Conservation (phyloP, 2,329 filamentous ascomycete genomes). For the Stagonosporopsis rhizophila region DNA sequence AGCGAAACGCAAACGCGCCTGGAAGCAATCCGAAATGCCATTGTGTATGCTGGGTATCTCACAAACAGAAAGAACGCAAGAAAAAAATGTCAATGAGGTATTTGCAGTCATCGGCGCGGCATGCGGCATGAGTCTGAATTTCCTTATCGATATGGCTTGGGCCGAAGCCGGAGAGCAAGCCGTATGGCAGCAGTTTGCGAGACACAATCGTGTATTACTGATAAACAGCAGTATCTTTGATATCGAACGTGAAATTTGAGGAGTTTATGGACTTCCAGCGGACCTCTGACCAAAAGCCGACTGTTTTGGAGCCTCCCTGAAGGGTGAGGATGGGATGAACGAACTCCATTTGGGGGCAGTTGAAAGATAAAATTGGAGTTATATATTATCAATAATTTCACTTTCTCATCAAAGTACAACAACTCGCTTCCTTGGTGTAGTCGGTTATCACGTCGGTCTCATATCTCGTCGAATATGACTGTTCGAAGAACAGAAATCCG, state of each 20-base stretch:
- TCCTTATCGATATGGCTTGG: conserved; percentile 17
- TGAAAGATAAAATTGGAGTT: too few species aligned
- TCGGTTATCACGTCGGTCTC: conserved; percentile 43
- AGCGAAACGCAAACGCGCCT: conserved; percentile 34
- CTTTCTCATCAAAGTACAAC: neutral
- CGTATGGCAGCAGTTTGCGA: neutral
- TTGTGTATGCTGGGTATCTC: conserved; percentile 21
- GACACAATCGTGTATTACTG: neutral
- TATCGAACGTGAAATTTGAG: too few species aligned
- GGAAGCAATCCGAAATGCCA: conserved; percentile 44
- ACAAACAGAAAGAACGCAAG: conserved; percentile 15
- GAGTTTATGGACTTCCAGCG: too few species aligned
- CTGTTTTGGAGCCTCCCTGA: too few species aligned
- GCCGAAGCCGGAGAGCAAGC: conserved; percentile 31
- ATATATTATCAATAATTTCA: too few species aligned
- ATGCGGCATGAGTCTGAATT: conserved; percentile 29
- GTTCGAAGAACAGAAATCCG: conserved; percentile 32
- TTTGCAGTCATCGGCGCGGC: conserved; percentile 22
- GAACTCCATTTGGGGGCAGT: too few species aligned
- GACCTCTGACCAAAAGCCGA: too few species aligned
- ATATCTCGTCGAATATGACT: conserved; percentile 36
- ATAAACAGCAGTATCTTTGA: neutral
- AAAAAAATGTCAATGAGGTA: conserved; percentile 14
- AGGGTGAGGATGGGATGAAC: too few species aligned
- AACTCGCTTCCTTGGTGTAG: conserved; percentile 37